Percentiles rank a stretch among this genome's conserved stretches.
phyloP scores from a whole-genome alignment of 2,329 filamentous ascomycete genomes.

The Massarina eburnea region DNA sequence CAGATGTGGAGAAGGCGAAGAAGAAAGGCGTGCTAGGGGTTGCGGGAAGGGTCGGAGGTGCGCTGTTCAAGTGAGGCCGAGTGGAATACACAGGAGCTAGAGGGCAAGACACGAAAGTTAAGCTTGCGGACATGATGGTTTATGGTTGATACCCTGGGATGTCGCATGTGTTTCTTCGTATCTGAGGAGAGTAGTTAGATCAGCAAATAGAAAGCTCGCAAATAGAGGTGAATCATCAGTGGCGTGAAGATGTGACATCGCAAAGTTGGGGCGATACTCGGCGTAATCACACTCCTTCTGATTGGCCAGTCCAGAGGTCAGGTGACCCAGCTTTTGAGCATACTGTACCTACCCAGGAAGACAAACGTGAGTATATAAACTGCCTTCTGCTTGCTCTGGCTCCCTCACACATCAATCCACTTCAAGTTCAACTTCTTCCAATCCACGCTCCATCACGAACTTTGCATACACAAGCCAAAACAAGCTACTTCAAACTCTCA shows the following conservation, averaged over 20 bases:
- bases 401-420: constrained; percentile 3
- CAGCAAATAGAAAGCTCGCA: constrained; percentile 21
- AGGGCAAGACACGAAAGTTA: no score
- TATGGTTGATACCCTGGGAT: no score
- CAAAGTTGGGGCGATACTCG: neutral
- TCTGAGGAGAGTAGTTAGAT: no score
- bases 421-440: neutral
- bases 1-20: constrained; percentile 11
- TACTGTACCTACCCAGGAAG: constrained; percentile 4
- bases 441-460: constrained; percentile 6
- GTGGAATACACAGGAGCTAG: no score
- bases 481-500: constrained; percentile 22
- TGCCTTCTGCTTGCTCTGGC: constrained; percentile 4
- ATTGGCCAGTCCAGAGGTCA: constrained; percentile 27
- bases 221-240: constrained; percentile 27
- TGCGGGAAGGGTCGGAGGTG: constrained; percentile 4
- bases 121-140: no score
- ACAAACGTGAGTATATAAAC: constrained; percentile 23
- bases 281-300: constrained; percentile 33
- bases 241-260: constrained; percentile 13
- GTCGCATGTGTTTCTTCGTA: no score
- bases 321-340: constrained; percentile 15
- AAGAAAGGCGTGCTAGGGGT: constrained; percentile 4
- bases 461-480: constrained; percentile 8
- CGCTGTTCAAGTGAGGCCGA: constrained; percentile 13